A percentile compares a stretch with the other conserved stretches of the same genome.
phyloP scores from a whole-genome alignment of 2,329 filamentous ascomycete species.

The Aspergillus hiratsukae region DNA sequence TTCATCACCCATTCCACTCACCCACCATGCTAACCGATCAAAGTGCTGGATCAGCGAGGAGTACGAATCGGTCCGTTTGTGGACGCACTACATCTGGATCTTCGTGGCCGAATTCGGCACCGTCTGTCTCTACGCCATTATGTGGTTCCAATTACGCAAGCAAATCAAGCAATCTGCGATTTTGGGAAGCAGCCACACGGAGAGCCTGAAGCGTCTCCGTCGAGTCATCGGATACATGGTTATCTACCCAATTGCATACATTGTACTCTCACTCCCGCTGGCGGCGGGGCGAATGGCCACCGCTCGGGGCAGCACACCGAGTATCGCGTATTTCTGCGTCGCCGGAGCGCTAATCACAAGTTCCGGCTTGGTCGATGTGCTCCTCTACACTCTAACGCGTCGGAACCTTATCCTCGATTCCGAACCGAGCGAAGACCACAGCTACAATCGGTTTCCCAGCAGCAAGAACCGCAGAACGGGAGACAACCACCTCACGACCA shows the following conservation, averaged over 20 bases:
- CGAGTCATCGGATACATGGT: constrained; percentile 46
- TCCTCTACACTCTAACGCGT: constrained; percentile 56
- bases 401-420: constrained; percentile 52
- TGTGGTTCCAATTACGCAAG: constrained; percentile 47
- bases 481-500: constrained; percentile 29
- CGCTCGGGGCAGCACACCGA: constrained; percentile 30
- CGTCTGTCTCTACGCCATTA: constrained; percentile 45
- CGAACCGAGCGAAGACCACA: constrained; percentile 38
- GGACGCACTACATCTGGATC: constrained; percentile 53
- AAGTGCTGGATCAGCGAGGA: constrained; percentile 36
- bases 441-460: constrained; percentile 29
- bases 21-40: constrained; percentile 1
- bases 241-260: constrained; percentile 51
- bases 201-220: constrained; percentile 37
- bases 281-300: constrained; percentile 47
- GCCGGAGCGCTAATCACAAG: constrained; percentile 55
- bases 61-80: constrained; percentile 45
- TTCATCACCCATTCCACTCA: neutral
- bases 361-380: constrained; percentile 56
- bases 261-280: constrained; percentile 59
- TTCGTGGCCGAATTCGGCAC: constrained; percentile 52
- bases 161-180: constrained; percentile 38
- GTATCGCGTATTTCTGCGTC: constrained; percentile 45
- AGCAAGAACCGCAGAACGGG: constrained; percentile 20
- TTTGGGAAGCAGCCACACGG: constrained; percentile 32